phyloP scores from a whole-genome alignment of 1,139 yeast genomes.

The Hemisphaericaspora xylofermentans region DNA sequence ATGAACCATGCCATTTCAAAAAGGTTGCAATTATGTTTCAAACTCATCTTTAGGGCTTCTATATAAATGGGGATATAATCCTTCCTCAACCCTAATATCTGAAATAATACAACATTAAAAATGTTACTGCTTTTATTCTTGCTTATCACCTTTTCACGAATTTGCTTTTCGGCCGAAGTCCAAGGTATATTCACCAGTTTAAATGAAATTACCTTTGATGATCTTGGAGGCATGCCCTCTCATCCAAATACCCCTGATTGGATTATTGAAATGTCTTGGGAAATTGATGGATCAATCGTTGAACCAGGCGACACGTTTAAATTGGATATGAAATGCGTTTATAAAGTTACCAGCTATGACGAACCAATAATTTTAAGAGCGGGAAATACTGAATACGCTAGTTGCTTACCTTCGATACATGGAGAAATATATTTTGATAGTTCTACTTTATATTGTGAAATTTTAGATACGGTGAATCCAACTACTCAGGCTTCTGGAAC shows the following conservation, averaged over 20 bases:
- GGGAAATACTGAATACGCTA: constrained; percentile 28
- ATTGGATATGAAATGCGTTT: constrained; percentile 26
- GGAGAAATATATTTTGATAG: constrained; percentile 24
- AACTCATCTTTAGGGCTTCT: too few species aligned
- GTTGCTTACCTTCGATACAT: constrained; percentile 21
- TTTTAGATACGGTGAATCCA: constrained; percentile 19
- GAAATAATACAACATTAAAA: too few species aligned
- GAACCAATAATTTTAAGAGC: constrained; percentile 16
- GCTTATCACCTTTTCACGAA: neutral
- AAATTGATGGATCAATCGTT: constrained; percentile 18
- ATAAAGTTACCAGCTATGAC: constrained; percentile 20
- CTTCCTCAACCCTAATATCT: too few species aligned
- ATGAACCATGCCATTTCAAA: too few species aligned
- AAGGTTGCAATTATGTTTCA: too few species aligned
- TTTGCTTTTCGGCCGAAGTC: neutral
- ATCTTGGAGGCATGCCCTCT: neutral
- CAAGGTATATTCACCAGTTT: constrained; percentile 10
- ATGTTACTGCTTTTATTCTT: neutral
- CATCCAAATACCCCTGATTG: constrained; percentile 23
- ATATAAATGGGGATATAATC: too few species aligned
- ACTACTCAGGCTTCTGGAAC: constrained; percentile 22
- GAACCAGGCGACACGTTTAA: constrained; percentile 27
- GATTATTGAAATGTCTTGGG: constrained; percentile 26
- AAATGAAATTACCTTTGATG: constrained; percentile 5
- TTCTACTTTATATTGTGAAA: constrained; percentile 22